A percentile compares a stretch with the other conserved stretches of the same genome.
Evolutionary conservation across 768 basidiomycete genomes (phyloP).

Genomic region (Calvatia gigantea): DNA sequence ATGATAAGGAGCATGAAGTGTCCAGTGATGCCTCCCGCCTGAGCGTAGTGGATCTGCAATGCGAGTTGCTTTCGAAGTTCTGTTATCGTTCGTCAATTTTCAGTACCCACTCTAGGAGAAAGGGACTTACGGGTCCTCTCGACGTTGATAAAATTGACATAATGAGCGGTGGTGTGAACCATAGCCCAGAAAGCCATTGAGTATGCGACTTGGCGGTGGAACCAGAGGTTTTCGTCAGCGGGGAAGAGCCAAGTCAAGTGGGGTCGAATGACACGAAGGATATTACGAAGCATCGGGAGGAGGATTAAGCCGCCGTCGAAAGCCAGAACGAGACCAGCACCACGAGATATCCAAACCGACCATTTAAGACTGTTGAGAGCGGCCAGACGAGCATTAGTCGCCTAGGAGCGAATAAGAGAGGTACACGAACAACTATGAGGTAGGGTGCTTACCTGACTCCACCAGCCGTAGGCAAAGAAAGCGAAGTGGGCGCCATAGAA

Average conservation of each 20-base stretch:
- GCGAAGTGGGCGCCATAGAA: constrained; percentile 78
- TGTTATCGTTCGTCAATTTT: constrained; percentile 24
- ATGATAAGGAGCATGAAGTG: constrained; percentile 95
- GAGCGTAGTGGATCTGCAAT: constrained; percentile 82
- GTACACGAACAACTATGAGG: background rate
- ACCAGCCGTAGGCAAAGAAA: constrained; percentile 87
- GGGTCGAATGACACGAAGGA: constrained; percentile 82
- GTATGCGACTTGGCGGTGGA: constrained; percentile 93
- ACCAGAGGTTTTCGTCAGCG: constrained; percentile 95
- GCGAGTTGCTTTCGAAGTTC: constrained; percentile 80
- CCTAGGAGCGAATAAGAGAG: constrained; percentile 32
- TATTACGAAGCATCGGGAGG: constrained; percentile 85
- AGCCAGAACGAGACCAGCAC: constrained; percentile 88
- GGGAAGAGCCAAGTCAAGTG: constrained; percentile 81
- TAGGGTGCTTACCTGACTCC: constrained; percentile 58
- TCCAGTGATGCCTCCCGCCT: constrained; percentile 89
- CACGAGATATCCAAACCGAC: constrained; percentile 89
- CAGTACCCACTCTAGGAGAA: background rate
- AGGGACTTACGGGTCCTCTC: constrained; percentile 71
- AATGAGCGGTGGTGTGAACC: constrained; percentile 92
- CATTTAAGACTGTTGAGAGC: constrained; percentile 76
- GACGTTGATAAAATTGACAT: constrained; percentile 91
- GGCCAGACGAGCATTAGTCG: constrained; percentile 56
- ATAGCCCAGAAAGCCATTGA: constrained; percentile 91
- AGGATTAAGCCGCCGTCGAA: constrained; percentile 85